A percentile compares a stretch with the other conserved stretches of the same genome.
These are phyloP conservation scores for Albifimbria verrucaria DNA, from an alignment of 2,329 filamentous ascomycete species.

Conservation along the genomic window DNA sequence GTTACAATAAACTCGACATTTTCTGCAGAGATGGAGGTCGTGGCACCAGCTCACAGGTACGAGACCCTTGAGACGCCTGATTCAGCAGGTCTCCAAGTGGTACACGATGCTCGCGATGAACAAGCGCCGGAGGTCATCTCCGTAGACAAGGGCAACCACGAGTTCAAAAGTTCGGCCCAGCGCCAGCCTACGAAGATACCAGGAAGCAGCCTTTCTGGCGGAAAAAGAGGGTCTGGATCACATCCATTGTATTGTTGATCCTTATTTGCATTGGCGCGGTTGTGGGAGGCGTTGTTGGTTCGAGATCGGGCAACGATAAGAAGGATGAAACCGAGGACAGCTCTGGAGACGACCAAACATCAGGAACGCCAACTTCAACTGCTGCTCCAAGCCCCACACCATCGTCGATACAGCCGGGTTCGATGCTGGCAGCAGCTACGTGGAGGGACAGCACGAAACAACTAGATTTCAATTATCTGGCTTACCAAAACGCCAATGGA, in stretches of 20 bases:
- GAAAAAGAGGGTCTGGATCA: not conserved
- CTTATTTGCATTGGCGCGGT: not conserved
- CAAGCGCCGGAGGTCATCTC: not conserved
- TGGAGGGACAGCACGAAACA: not conserved
- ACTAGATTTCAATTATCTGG: not conserved
- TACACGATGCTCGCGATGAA: not conserved
- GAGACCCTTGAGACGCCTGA: too few species aligned
- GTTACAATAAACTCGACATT: too few species aligned
- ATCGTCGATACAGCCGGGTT: not conserved
- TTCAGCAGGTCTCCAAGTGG: not conserved
- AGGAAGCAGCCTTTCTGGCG: not conserved
- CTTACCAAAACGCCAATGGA: not conserved
- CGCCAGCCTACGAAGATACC: not conserved
- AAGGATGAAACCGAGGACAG: not conserved
- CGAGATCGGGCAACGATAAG: not conserved
- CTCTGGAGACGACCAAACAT: not conserved
- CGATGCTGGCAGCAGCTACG: not conserved
- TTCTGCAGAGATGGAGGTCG: too few species aligned
- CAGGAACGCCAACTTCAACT: not conserved
- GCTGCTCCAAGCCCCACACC: not conserved
- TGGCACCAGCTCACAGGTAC: too few species aligned
- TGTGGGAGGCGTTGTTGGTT: not conserved
- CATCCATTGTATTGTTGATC: not conserved
- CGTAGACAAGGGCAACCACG: not conserved
- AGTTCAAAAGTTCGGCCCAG: not conserved